Conservation (phyloP, 2,329 filamentous ascomycete genomes). For the Epichloe hybrida region DNA sequence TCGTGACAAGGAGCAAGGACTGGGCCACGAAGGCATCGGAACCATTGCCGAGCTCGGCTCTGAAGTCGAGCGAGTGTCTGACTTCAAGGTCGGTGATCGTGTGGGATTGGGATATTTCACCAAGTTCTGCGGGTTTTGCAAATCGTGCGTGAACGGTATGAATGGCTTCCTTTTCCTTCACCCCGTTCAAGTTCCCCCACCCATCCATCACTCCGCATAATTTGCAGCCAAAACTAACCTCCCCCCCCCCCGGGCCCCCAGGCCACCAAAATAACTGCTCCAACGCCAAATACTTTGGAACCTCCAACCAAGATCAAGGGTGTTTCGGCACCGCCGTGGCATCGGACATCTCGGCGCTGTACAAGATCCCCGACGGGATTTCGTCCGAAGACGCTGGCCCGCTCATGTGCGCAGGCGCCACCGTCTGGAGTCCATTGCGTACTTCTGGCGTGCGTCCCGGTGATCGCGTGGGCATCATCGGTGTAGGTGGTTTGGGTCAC, state of each 20-base stretch:
- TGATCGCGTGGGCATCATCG: slow-evolving; percentile 35
- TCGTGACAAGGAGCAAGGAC: slow-evolving; percentile 10
- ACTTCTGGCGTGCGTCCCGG: slow-evolving; percentile 10
- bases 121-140: slow-evolving; percentile 25
- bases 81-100: slow-evolving; percentile 24
- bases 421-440: slow-evolving; percentile 23
- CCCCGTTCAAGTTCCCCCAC: too few relatives aligned
- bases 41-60: slow-evolving; percentile 22
- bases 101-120: slow-evolving; percentile 27
- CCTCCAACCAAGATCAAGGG: slow-evolving; percentile 26
- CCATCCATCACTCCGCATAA: not conserved
- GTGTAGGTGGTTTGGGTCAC: slow-evolving; percentile 32
- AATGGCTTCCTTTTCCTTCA: slow-evolving; percentile 16
- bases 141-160: slow-evolving; percentile 25
- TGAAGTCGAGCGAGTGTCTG: slow-evolving; percentile 13
- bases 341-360: slow-evolving; percentile 30
- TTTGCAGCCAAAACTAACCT: not conserved
- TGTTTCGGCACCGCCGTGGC: slow-evolving; percentile 29
- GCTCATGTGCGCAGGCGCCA: slow-evolving; percentile 31
- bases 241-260: not conserved
- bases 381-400: slow-evolving; percentile 31
- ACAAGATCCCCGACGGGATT: slow-evolving; percentile 30
- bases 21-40: slow-evolving; percentile 33
- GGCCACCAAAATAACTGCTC: slow-evolving; percentile 12
- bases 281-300: slow-evolving; percentile 18